These are phyloP conservation scores for Clonostachys chloroleuca DNA, from an alignment of 2,329 filamentous ascomycete genomes.

Conservation along the genomic window DNA sequence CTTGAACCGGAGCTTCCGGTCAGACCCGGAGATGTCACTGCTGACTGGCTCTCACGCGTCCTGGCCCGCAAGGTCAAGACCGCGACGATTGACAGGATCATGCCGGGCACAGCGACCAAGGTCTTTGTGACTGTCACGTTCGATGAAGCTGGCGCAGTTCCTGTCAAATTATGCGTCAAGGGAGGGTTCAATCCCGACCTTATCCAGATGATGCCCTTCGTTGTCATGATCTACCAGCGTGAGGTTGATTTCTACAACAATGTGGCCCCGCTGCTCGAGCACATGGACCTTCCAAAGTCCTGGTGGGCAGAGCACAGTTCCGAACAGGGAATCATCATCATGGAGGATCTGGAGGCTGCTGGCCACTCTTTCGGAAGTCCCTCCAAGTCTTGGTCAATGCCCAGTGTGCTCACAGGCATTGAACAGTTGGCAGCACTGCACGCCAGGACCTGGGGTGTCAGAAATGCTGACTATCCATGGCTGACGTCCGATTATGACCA, in stretches of 20 bases:
- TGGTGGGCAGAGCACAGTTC: slow-evolving; percentile 27
- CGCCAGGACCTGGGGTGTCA: slow-evolving; percentile 1
- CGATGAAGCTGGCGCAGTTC: slow-evolving; percentile 7
- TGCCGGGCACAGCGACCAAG: slow-evolving; percentile 7
- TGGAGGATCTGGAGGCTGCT: slow-evolving; percentile 11
- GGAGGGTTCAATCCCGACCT: slow-evolving; percentile 30
- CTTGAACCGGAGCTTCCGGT: background rate
- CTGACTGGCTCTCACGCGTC: background rate
- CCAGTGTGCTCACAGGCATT: background rate
- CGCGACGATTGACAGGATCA: background rate
- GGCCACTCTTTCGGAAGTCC: slow-evolving; percentile 1
- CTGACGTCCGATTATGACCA: slow-evolving; percentile 1
- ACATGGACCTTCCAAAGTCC: slow-evolving; percentile 23
- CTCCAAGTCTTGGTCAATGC: background rate
- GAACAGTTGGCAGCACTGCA: slow-evolving; percentile 2
- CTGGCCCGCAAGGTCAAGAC: background rate
- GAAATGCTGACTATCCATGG: background rate
- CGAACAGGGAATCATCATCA: slow-evolving; percentile 31
- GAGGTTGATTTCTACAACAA: slow-evolving; percentile 1
- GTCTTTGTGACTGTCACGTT: slow-evolving; percentile 19
- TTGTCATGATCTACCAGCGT: slow-evolving; percentile 14
- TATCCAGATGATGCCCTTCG: slow-evolving; percentile 13
- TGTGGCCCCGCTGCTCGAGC: slow-evolving; percentile 12
- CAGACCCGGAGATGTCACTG: background rate
- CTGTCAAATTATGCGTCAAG: slow-evolving; percentile 24